Evolutionary conservation across 768 basidiomycete species (phyloP).

Genomic region (Lentinula guzmanii): DNA sequence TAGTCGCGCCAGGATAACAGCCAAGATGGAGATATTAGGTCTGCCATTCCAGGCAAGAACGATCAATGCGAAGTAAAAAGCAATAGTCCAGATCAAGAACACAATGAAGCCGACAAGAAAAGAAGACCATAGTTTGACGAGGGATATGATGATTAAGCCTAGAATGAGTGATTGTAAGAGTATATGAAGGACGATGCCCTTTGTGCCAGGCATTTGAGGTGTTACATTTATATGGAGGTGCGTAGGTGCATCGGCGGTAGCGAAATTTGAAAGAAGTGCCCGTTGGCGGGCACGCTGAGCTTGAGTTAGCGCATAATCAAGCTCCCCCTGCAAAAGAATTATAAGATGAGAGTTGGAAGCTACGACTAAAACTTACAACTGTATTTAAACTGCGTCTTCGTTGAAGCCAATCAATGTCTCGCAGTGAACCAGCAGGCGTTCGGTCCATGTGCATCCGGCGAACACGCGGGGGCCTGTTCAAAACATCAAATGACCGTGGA

Average conservation of each 20-base stretch:
- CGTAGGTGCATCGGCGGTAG: slow-evolving; percentile 36
- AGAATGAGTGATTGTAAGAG: slow-evolving; percentile 55
- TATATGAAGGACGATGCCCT: slow-evolving; percentile 37
- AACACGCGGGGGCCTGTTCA: slow-evolving; percentile 37
- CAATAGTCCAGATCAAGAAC: slow-evolving; percentile 55
- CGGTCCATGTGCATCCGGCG: slow-evolving; percentile 16
- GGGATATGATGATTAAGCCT: slow-evolving; percentile 49
- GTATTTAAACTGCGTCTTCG: slow-evolving; percentile 65
- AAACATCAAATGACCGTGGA: slow-evolving; percentile 41
- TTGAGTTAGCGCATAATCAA: slow-evolving; percentile 64
- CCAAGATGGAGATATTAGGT: slow-evolving; percentile 52
- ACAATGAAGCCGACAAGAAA: slow-evolving; percentile 53
- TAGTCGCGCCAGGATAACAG: slow-evolving; percentile 40
- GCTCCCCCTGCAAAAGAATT: slow-evolving; percentile 48
- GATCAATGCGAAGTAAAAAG: slow-evolving; percentile 52
- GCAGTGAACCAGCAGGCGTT: neutral
- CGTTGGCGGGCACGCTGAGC: slow-evolving; percentile 36
- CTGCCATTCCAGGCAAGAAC: slow-evolving; percentile 51
- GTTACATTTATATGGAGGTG: neutral
- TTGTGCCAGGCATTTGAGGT: slow-evolving; percentile 29
- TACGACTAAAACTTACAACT: slow-evolving; percentile 42
- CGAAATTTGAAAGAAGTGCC: slow-evolving; percentile 39
- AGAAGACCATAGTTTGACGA: slow-evolving; percentile 53
- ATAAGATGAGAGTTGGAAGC: slow-evolving; percentile 7
- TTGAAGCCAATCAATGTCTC: slow-evolving; percentile 73